Conservation (phyloP, 257 asterid species). For the Solanum etuberosum region DNA sequence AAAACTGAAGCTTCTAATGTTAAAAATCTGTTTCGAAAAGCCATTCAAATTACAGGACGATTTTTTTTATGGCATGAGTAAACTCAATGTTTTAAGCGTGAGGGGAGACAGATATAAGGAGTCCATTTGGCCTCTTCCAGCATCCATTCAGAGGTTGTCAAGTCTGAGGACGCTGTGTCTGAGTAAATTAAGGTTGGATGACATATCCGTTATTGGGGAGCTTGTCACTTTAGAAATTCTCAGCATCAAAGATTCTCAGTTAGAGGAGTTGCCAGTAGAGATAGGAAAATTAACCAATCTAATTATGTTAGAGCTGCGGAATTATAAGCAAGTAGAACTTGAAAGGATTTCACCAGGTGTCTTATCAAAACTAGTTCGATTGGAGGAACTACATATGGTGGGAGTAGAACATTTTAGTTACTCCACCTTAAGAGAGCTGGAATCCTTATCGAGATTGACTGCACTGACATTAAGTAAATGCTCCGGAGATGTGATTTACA, state of each 20-base stretch:
- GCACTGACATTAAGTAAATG: not conserved
- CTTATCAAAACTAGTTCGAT: not conserved
- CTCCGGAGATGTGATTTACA: not conserved
- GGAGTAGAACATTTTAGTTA: too few species aligned
- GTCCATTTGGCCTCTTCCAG: not conserved
- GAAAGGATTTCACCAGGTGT: not conserved
- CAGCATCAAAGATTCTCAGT: not conserved
- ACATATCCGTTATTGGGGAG: not conserved
- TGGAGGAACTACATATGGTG: not conserved
- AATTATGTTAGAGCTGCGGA: not conserved
- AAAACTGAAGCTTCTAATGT: not conserved
- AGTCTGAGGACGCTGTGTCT: not conserved
- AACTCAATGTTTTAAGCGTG: not conserved
- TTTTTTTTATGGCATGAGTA: not conserved
- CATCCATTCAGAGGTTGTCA: not conserved
- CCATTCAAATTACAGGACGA: not conserved
- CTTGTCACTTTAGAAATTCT: not conserved
- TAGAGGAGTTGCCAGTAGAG: not conserved
- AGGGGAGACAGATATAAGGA: not conserved
- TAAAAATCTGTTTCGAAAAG: not conserved
- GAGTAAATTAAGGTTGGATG: not conserved
- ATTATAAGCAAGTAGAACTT: not conserved
- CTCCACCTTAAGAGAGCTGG: not conserved
- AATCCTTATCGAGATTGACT: not conserved
- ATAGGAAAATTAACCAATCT: not conserved